Evolutionary conservation across 2,329 filamentous ascomycete species (phyloP).

Genomic region (Xylogone sp.): DNA sequence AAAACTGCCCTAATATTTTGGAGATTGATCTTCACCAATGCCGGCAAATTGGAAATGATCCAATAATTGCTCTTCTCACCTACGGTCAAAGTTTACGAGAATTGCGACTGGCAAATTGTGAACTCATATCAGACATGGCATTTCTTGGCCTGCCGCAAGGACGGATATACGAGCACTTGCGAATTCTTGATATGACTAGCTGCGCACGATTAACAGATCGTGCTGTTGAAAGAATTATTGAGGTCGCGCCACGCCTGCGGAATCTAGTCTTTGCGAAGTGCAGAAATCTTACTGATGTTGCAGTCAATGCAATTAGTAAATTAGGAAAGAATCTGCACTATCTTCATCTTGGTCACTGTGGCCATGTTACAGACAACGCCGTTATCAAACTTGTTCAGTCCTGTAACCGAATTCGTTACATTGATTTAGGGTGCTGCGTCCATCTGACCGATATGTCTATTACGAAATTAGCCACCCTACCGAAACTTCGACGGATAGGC

Average conservation of each 20-base stretch:
- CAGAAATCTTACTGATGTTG: constrained; percentile 82
- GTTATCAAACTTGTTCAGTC: constrained; percentile 78
- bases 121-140: constrained; percentile 79
- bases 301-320: constrained; percentile 81
- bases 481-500: constrained; percentile 91
- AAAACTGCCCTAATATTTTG: constrained; percentile 85
- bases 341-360: constrained; percentile 91
- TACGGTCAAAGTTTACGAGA: constrained; percentile 84
- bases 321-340: constrained; percentile 97
- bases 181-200: constrained; percentile 90
- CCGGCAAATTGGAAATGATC: constrained; percentile 72
- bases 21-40: constrained; percentile 95
- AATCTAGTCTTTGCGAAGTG: constrained; percentile 96
- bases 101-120: constrained; percentile 80
- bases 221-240: constrained; percentile 83
- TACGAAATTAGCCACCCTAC: constrained; percentile 75
- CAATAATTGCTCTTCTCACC: constrained; percentile 75
- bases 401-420: constrained; percentile 95
- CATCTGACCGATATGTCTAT: constrained; percentile 87
- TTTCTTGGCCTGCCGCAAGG: constrained; percentile 73
- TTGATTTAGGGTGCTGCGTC: constrained; percentile 92
- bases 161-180: constrained; percentile 76
- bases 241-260: constrained; percentile 78
- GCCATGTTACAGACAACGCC: constrained; percentile 83
- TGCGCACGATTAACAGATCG: constrained; percentile 81